Base-by-base conservation (phyloP, 768 basidiomycete species). In the Mrakia frigida region DNA sequence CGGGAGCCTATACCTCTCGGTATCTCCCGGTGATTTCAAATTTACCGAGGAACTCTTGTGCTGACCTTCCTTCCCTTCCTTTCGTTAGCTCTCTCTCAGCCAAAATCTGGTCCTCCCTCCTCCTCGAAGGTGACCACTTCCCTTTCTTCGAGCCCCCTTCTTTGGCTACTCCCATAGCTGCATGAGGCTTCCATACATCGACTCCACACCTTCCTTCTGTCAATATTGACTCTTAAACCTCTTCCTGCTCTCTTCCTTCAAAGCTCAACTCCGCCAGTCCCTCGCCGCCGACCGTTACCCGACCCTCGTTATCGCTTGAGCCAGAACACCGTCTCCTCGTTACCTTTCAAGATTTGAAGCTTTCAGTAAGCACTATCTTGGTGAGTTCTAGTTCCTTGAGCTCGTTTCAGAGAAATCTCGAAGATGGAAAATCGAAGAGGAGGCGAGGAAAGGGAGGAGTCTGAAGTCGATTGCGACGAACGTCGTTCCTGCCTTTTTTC, bases 51-150 rank as follows among this genome's bases (percentile, higher is more conserved):
- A 14, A 18, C 46, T 2, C 11, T 3, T 23, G 35, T 39, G 9
- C 63, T 39, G 63, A 65, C 63, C 33, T 21, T 35, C 35, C 14
- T 39, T 11, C 5, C 16, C 31, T 35, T 18, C 63, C 63, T 65
- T 37, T 35, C 2, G 14, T 23, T 16, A 9, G 16, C 63, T 65
- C 37, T 33, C 14, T 65, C 63, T n/a, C 35, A 65, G 63, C 37
- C 63, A 65, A 65, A 65, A 65, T 33, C 63, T 65, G 63, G 63
- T 65, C 63, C 21, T 35, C 37, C 63, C 63, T 65, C 33, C 33
- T 65, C 31, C 63, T 39, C 35, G n/a, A 65, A 65, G 33, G 63
- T 65, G 35, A 65, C 63, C 63, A 23, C 31, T 37, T 37, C 37
- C 5, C 10, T 31, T 18, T 50, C 13, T 5, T 4, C 46, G 18